A percentile compares a stretch with the other conserved stretches of the same genome.
Evolutionary conservation across 2,329 filamentous ascomycete species (phyloP).

Genomic region (Talaromyces sp.): DNA sequence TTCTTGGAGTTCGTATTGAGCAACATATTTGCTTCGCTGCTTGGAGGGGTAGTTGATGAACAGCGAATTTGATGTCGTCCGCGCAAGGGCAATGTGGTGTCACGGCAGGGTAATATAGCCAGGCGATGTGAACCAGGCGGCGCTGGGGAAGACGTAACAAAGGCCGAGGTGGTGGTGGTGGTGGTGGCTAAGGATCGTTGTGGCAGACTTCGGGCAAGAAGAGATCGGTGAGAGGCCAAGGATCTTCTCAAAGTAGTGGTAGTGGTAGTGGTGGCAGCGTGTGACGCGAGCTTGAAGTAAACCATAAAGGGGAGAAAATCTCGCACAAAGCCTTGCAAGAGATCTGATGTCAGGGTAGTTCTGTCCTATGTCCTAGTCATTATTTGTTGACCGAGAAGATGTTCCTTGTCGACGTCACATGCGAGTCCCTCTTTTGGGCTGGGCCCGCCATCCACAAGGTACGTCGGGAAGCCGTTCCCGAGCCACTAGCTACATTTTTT

Average conservation of each 20-base stretch:
- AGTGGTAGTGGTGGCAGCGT: constrained; percentile 3
- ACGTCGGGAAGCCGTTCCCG: not conserved
- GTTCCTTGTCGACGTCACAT: constrained; percentile 1
- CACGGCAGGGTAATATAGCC: constrained; percentile 17
- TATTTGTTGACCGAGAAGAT: constrained; percentile 1
- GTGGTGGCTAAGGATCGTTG: constrained; percentile 15
- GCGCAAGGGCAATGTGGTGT: constrained; percentile 10
- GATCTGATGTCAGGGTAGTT: not conserved
- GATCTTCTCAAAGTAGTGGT: not conserved
- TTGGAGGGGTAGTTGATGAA: constrained; percentile 1
- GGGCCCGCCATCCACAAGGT: not conserved
- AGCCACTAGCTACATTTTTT: constrained; percentile 7
- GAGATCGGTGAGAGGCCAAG: not conserved
- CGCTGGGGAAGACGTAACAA: not conserved
- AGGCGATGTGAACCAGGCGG: not conserved
- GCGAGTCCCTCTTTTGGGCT: not conserved
- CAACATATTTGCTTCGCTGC: constrained; percentile 28
- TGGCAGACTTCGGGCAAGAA: not conserved
- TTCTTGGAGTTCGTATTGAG: constrained; percentile 33
- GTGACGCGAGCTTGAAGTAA: constrained; percentile 16
- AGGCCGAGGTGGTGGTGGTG: not conserved
- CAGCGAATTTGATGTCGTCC: constrained; percentile 27
- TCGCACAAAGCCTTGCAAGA: not conserved
- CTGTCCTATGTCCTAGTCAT: no score
- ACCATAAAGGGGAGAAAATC: constrained; percentile 6